Percentiles rank a stretch among this genome's conserved stretches.
Evolutionary conservation across 345 rosid species (phyloP).

Genomic region (Pugionium cornutum): DNA sequence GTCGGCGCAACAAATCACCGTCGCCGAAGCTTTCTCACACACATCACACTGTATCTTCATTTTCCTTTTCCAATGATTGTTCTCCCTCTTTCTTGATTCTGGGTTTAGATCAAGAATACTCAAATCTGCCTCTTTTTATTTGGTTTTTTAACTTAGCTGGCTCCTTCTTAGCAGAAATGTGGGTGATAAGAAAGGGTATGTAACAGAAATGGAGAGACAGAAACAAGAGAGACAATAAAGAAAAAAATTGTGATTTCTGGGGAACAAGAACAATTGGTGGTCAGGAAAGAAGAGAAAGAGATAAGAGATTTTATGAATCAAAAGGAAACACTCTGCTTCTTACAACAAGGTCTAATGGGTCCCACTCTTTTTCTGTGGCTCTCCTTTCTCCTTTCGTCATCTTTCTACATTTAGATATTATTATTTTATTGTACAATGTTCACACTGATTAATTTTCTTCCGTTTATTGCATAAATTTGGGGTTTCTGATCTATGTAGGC

Average conservation of each 20-base stretch:
- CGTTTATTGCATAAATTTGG: neutral
- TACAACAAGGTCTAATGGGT: constrained; percentile 37
- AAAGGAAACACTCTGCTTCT: constrained; percentile 41
- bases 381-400: constrained; percentile 19
- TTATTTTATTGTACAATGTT: constrained; percentile 2
- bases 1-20: constrained; percentile 95
- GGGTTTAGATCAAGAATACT: constrained; percentile 6
- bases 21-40: constrained; percentile 92
- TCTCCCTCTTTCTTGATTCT: constrained; percentile 5
- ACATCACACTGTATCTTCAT: constrained; percentile 99
- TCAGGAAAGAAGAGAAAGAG: constrained; percentile 17
- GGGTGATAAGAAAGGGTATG: constrained; percentile 8
- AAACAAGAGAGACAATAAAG: neutral
- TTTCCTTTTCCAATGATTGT: neutral
- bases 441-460: neutral
- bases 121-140: neutral
- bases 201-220: constrained; percentile 9
- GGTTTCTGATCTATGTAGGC: no score
- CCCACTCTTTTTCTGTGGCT: constrained; percentile 36
- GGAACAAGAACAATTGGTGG: constrained; percentile 21
- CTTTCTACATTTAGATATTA: constrained; percentile 20
- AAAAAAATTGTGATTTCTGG: neutral
- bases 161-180: constrained; percentile 9
- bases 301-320: constrained; percentile 32
- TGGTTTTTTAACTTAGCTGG: neutral